Base-by-base conservation (phyloP, 78 protist species). In the Pigoraptor vietnamica region DNA sequence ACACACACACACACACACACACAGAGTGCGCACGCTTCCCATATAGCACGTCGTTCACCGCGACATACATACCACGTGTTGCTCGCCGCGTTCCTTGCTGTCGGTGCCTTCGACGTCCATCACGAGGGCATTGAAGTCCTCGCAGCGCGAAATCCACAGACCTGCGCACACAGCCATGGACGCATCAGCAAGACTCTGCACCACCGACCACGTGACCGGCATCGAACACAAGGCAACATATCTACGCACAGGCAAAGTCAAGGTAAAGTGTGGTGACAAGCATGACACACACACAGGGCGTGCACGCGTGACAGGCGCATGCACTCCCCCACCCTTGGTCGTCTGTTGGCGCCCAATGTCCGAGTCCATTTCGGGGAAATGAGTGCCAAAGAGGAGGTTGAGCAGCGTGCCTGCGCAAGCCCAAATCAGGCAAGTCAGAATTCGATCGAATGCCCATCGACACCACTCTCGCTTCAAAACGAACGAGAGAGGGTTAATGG, bases 101-200 rank as follows among this genome's bases (percentile, higher is more conserved):
- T 98, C 99, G 10, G 98, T 97, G 89, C 99, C 99, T 67, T 98
- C 99, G 82, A 97, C 97, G 79, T 98, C 99, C 40, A 98, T 87
- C 37, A 98, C 97, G 2, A 98, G 38, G 29, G 92, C 39, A 0
- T 79, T 81, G 36, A 86, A 93, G 9, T 0, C 39, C 39, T 25
- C 82, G 0, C 84, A 93, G 24, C 34, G 79, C 1, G 90, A 1
- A 0, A 93, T 36, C 92, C 94, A 93, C 10, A 89, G 89, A 33
- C 92, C 94, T 86, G 91, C 21, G 38, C 2, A 38, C 35, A n/a
- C n/a, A n/a, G n/a, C n/a, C n/a, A n/a, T n/a, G n/a, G n/a, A n/a
- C n/a, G n/a, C n/a, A n/a, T n/a, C n/a, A n/a, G n/a, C n/a, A n/a
- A n/a, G n/a, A n/a, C n/a, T n/a, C n/a, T n/a, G n/a, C 29, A 48